Base-by-base conservation (phyloP, 2,329 filamentous ascomycete genomes). In the Cladophialophora bantiana region DNA sequence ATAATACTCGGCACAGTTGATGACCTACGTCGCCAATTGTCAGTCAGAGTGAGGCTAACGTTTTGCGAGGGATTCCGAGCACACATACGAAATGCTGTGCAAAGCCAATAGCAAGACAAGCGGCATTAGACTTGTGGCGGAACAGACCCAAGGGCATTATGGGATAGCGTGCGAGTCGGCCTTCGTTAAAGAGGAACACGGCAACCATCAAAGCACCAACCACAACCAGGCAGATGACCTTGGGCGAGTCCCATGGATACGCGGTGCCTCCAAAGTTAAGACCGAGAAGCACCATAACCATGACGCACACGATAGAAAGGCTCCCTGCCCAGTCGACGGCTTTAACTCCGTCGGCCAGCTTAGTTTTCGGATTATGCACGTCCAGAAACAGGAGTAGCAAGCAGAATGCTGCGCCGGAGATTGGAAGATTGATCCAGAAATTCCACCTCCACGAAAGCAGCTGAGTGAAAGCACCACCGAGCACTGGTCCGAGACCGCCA, bases 211-310 rank as follows among this genome's bases (percentile, higher is more conserved):
- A 64, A 31, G 86, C 74, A 18, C 92, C 92, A 71, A 94, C 92
- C 55, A 94, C 80, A 69, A 96, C 83, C 31, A 96, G 83, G 73
- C 90, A 93, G 73, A 96, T 84, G 38, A 93, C 90, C 0, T 86
- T 89, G 1, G 90, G 83, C 0, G 90, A 93, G 60, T 80, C 78
- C 93, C 93, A 96, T 1, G 93, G 89, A 69, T 86, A 87, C 18
- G 83, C 83, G 60, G 92, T 86, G 57, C 92, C 93, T 62, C 93
- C 93, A 69, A 94, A 93, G 74, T 96, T 90, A 10, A 97, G 85
- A 0, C 92, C 93, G 48, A 97, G 87, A 3, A 97, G 86, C 70
- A 96, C 83, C 91, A 96, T 94, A n/a, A 96, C 82, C 0, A 91
- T 94, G 31, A 90, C 91, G 40, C 90, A 90, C 26, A 94, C 85